Evolutionary conservation across 2,329 filamentous ascomycete species (phyloP), one percentile per base, ranked within the genome.

Genomic region (Xylariaceae sp.): DNA sequence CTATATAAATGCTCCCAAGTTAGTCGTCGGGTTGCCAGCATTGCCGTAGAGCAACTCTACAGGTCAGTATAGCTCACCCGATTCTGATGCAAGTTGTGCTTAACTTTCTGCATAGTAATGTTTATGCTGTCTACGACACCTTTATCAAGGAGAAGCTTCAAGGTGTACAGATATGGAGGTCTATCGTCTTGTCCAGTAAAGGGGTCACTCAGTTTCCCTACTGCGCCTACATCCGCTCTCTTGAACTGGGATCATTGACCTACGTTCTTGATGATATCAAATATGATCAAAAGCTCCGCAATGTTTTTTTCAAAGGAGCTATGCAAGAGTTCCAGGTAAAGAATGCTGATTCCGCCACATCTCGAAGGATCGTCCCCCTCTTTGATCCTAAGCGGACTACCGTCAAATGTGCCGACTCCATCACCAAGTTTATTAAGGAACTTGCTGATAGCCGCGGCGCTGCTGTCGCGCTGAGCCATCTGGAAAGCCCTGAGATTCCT

Each of bases 101-200:
- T 23, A 64, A 37, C 37, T 12, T 27, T 16, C 22, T 42, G 21
- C 16, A 6, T 38, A 77, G 75, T 52, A 69, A 75, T 40, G 67
- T 76, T 43, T 59, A 66, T n/a, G n/a, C n/a, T n/a, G 71, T 70
- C 6, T 64, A 67, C 6, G 66, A 72, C 14, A 67, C 64, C 50
- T 67, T 64, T 29, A 67, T 71, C 37, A 71, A 73, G 19, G 60
- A 59, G 40, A 59, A 61, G 48, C 48, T 72, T 43, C 77, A 77
- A 64, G 83, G 80, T 76, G 77, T 80, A 2, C 72, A 77, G 6
- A 63, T 86, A 39, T 89, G 85, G 85, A 76, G 77, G 40, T 82
- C 82, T 2, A 78, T 88, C 53, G 77, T 86, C 46, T 67, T 81
- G 6, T 88, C 85, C 7, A 80, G 80, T 46, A 65, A 83, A 35